Base-by-base conservation (phyloP, 225 moss, liverwort and hornwort species). In the Lunularia cruciata region DNA sequence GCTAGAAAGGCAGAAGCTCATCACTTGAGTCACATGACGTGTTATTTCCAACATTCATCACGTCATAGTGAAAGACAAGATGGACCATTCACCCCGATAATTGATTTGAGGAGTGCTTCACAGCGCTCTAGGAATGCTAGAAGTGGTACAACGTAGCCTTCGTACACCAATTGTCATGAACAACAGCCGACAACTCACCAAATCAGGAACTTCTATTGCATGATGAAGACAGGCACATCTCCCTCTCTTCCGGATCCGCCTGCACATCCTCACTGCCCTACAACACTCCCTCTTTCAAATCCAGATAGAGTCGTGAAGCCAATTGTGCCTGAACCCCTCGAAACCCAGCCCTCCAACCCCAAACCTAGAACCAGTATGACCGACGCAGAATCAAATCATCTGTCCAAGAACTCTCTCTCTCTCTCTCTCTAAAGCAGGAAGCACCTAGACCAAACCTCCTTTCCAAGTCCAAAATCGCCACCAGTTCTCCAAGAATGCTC, bases 191-290 rank as follows among this genome's bases (percentile, higher is more conserved):
- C 27, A 30, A 64, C 64, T 64, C 64, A 64, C 64, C 64, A 64
- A 64, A 64, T 64, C 64, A 64, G 64, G 64, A 64, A 64, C 64
- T 64, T 64, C 28, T 28, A 46, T 25, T 23, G 64, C 64, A 46
- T 64, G 64, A 64, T 64, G 64, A 28, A 45, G 64, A 64, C 43
- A 47, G 46, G 64, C 45, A 64, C 64, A 26, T 64, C 27, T 46
- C 64, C 64, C 42, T 27, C 63, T 64, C 37, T 64, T 46, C 31
- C 64, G 64, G 64, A 47, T 64, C 64, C 64, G 64, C 23, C 46
- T 46, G 45, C 64, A 64, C 64, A 64, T 64, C 64, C 46, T 64
- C 64, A 28, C 64, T 45, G 27, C 18, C 64, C 45, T 45, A 64
- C 45, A 12, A 47, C 64, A 64, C 45, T 43, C 64, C 64, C 46